Conservation (phyloP, 106 monocot genomes). For the Ottelia alismoides region DNA sequence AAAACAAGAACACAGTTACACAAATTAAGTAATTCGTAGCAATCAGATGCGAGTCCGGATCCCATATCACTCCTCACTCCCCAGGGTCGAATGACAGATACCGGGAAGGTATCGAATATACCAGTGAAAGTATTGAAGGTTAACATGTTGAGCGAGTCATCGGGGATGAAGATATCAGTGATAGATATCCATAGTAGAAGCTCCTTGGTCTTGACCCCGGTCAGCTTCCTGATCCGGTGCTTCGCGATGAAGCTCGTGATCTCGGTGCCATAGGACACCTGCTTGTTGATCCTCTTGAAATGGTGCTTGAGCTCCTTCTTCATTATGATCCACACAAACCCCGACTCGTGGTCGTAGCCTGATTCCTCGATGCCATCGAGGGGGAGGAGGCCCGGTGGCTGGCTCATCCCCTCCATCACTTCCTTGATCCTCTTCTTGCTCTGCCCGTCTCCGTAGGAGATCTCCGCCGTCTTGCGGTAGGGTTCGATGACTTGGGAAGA, state of each 20-base stretch:
- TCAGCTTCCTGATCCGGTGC: conserved; percentile 31
- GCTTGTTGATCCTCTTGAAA: conserved; percentile 24
- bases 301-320: conserved; percentile 30
- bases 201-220: conserved; percentile 51
- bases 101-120: conserved; percentile 25
- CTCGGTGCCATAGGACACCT: conserved; percentile 28
- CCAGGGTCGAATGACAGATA: conserved; percentile 25
- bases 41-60: no score
- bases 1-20: no score
- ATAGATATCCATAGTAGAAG: conserved; percentile 36
- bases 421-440: conserved; percentile 30
- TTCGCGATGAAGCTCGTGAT: conserved; percentile 40
- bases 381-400: conserved; percentile 27
- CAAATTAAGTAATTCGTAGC: no score
- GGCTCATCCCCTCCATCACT: conserved; percentile 39
- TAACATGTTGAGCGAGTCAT: conserved; percentile 9
- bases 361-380: no score
- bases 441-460: conserved; percentile 42
- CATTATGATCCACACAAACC: conserved; percentile 54
- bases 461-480: no score
- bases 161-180: conserved; percentile 26
- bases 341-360: no score
- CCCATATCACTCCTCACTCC: no score
- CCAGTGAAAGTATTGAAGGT: conserved; percentile 27
- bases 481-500: no score